Evolutionary conservation across 2,329 filamentous ascomycete species (phyloP).

Genomic region (Gnomoniopsis smithogilvyi): DNA sequence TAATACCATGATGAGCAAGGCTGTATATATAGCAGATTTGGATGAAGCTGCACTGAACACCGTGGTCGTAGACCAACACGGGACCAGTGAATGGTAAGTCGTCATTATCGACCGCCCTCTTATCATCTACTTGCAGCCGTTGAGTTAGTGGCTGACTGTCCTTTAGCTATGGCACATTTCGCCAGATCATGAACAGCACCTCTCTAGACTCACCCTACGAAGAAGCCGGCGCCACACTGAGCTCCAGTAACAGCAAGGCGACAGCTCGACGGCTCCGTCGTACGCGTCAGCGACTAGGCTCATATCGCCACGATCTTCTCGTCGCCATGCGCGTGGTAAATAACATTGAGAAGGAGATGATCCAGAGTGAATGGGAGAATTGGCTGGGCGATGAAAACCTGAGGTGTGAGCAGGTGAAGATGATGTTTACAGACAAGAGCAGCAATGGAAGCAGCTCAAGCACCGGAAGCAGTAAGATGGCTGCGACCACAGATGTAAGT

Average conservation of each 20-base stretch:
- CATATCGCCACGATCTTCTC: conserved; percentile 83
- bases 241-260: conserved; percentile 46
- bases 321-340: conserved; percentile 91
- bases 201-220: conserved; percentile 57
- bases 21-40: conserved; percentile 79
- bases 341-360: conserved; percentile 79
- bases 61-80: conserved; percentile 30
- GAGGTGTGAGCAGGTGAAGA: conserved; percentile 64
- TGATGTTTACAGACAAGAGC: conserved; percentile 34
- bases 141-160: background rate
- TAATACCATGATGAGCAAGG: conserved; percentile 76
- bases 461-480: conserved; percentile 18
- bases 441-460: background rate
- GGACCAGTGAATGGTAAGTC: conserved; percentile 49
- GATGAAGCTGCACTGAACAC: conserved; percentile 55
- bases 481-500: background rate
- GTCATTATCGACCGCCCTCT: background rate
- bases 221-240: conserved; percentile 45
- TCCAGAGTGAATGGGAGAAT: conserved; percentile 87
- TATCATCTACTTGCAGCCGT: background rate
- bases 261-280: conserved; percentile 66
- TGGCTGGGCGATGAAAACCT: conserved; percentile 80
- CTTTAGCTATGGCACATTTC: conserved; percentile 59
- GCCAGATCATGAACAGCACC: conserved; percentile 53
- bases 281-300: conserved; percentile 78